A percentile compares a stretch with the other conserved stretches of the same genome.
phyloP scores from a whole-genome alignment of 176 grass and related monocot species.

The Raddia distichophylla region DNA sequence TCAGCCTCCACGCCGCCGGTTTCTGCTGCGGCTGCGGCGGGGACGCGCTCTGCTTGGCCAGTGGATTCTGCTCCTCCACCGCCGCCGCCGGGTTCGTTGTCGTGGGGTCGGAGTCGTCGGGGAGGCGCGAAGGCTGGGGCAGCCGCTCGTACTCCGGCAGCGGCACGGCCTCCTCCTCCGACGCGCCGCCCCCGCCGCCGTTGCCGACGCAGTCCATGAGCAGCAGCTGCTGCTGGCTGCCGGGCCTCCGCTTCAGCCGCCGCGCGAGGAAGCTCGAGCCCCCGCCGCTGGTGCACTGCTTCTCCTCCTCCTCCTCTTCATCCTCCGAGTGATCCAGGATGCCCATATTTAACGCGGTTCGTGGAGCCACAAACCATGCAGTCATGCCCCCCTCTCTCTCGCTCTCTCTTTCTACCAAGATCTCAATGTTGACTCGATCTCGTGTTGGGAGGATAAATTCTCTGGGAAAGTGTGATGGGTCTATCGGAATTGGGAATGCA shows the following conservation, averaged over 20 bases:
- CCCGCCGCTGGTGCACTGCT: neutral
- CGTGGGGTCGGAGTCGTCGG: constrained; percentile 16
- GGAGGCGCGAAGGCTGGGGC: constrained; percentile 57
- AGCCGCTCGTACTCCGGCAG: constrained; percentile 74
- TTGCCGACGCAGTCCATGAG: constrained; percentile 56
- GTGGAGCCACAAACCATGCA: constrained; percentile 45
- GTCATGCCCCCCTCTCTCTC: neutral
- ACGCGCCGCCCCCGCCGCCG: constrained; percentile 4
- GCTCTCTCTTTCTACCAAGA: neutral
- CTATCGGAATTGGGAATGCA: neutral
- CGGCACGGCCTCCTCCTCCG: constrained; percentile 63
- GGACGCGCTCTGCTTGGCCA: constrained; percentile 1
- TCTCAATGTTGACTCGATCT: constrained; percentile 12
- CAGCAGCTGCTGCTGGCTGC: constrained; percentile 40
- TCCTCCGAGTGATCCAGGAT: constrained; percentile 40
- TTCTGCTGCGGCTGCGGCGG: constrained; percentile 44
- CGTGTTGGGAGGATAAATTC: constrained; percentile 36
- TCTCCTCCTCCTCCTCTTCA: constrained; percentile 32
- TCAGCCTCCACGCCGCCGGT: constrained; percentile 65
- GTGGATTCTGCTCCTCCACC: neutral
- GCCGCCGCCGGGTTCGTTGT: neutral
- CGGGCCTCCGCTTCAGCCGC: constrained; percentile 31
- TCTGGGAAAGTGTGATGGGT: neutral
- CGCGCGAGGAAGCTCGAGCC: constrained; percentile 24
- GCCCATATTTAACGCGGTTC: constrained; percentile 42